Percentiles rank a stretch among this genome's conserved stretches.
Conservation (phyloP, 768 basidiomycete genomes). For the Obba rivulosa region DNA sequence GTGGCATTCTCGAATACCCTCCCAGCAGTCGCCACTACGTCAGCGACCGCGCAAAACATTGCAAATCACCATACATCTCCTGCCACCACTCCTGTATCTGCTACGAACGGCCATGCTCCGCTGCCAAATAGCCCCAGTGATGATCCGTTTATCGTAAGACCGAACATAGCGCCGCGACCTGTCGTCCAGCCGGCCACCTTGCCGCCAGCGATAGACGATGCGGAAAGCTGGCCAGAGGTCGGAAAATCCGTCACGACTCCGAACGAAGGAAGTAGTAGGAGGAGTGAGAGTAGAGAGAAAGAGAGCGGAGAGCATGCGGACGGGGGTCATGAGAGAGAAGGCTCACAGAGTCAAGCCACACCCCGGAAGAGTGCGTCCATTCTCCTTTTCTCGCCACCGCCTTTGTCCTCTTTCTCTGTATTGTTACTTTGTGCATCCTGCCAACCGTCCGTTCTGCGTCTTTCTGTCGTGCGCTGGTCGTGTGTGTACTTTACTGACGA, state of each 20-base stretch:
- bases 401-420: not conserved
- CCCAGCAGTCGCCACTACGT: not conserved
- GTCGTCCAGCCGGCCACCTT: not conserved
- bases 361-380: constrained; percentile 35
- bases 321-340: constrained; percentile 15
- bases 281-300: constrained; percentile 6
- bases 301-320: constrained; percentile 17
- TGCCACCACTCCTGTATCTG: not conserved
- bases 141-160: constrained; percentile 43
- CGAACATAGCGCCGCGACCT: constrained; percentile 23
- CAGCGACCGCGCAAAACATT: constrained; percentile 3
- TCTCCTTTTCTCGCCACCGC: not conserved
- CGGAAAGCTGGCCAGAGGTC: constrained; percentile 41
- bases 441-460: constrained; percentile 4
- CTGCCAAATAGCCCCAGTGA: constrained; percentile 11
- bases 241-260: constrained; percentile 24
- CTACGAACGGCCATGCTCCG: constrained; percentile 3
- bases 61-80: constrained; percentile 1
- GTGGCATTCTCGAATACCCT: not conserved
- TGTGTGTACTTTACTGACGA: constrained; percentile 1
- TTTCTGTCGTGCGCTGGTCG: not conserved
- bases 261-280: not conserved
- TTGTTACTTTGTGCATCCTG: too few species aligned
- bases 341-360: constrained; percentile 21
- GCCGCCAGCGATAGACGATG: constrained; percentile 27